A percentile compares a stretch with the other conserved stretches of the same genome.
Evolutionary conservation across 768 basidiomycete species (phyloP).

Genomic region (Scleroderma bovista): DNA sequence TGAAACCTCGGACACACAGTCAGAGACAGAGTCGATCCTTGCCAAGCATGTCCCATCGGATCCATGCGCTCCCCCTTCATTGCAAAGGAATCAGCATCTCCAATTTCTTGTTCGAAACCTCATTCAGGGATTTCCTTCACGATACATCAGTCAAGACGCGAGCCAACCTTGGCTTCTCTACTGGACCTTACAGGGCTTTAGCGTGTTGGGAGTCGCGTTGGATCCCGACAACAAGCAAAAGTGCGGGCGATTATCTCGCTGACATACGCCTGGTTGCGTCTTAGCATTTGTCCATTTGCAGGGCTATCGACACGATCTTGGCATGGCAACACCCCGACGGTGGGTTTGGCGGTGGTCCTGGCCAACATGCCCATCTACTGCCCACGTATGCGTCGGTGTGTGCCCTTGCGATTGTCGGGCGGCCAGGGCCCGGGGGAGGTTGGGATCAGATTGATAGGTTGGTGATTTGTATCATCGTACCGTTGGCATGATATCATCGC

Average conservation of each 20-base stretch:
- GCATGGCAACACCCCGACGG: slow-evolving; percentile 81
- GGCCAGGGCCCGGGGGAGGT: slow-evolving; percentile 65
- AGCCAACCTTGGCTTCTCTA: slow-evolving; percentile 94
- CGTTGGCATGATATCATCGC: neutral
- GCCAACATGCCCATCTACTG: slow-evolving; percentile 82
- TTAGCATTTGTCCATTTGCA: slow-evolving; percentile 22
- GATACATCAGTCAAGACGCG: slow-evolving; percentile 84
- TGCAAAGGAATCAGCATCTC: slow-evolving; percentile 65
- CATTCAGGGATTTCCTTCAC: slow-evolving; percentile 71
- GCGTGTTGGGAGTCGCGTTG: slow-evolving; percentile 67
- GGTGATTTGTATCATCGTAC: slow-evolving; percentile 8
- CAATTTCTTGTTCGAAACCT: slow-evolving; percentile 71
- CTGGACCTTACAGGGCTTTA: slow-evolving; percentile 87
- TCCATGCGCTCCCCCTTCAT: slow-evolving; percentile 25
- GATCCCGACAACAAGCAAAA: slow-evolving; percentile 74
- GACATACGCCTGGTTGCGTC: neutral
- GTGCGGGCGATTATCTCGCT: slow-evolving; percentile 36
- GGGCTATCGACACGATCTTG: slow-evolving; percentile 76
- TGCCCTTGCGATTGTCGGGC: slow-evolving; percentile 75
- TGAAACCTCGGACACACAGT: slow-evolving; percentile 55
- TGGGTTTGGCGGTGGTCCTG: slow-evolving; percentile 89
- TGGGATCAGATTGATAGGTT: slow-evolving; percentile 87
- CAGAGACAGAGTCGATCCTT: slow-evolving; percentile 63
- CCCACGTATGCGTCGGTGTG: slow-evolving; percentile 88
- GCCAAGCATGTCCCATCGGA: slow-evolving; percentile 43